These are phyloP conservation scores for Symmetrospora coprosmae DNA, from an alignment of 768 basidiomycete species.

Conservation along the genomic window DNA sequence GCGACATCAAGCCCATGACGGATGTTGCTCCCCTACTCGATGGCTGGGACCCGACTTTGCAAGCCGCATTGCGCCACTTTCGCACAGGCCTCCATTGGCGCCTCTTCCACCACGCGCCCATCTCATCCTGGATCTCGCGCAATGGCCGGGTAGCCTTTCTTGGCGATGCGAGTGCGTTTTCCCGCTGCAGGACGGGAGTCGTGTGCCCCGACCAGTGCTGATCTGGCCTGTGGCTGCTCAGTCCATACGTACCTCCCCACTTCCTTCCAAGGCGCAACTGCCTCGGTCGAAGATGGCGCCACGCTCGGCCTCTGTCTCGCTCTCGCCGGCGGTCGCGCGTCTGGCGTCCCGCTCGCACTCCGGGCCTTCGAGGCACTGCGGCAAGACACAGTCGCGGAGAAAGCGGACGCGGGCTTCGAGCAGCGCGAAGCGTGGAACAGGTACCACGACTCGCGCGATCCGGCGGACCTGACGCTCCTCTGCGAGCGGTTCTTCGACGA, in stretches of 20 bases:
- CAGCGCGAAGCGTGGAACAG: constrained; percentile 59
- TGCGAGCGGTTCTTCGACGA: constrained; percentile 20
- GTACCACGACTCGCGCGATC: constrained; percentile 51
- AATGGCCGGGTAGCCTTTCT: constrained; percentile 15
- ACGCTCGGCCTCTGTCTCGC: constrained; percentile 24
- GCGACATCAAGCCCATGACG: not conserved
- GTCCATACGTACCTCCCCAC: constrained; percentile 24
- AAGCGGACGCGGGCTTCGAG: constrained; percentile 39
- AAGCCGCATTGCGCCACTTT: constrained; percentile 7
- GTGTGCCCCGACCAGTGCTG: not conserved
- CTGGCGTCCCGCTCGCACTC: constrained; percentile 12
- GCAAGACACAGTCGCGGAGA: constrained; percentile 45
- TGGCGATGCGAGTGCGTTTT: not conserved
- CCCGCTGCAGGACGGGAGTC: not conserved
- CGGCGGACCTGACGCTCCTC: constrained; percentile 22
- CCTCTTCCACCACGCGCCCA: constrained; percentile 18
- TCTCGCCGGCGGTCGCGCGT: not conserved
- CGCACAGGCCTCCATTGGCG: constrained; percentile 21
- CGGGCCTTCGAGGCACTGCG: constrained; percentile 15
- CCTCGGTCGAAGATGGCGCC: constrained; percentile 26
- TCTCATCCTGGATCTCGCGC: constrained; percentile 14
- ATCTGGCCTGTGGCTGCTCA: not conserved
- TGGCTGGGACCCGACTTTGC: constrained; percentile 23
- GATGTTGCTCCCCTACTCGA: not conserved
- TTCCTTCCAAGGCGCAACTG: constrained; percentile 24